Base-by-base conservation (phyloP, 768 basidiomycete species). In the Naganishia friedmannii region DNA sequence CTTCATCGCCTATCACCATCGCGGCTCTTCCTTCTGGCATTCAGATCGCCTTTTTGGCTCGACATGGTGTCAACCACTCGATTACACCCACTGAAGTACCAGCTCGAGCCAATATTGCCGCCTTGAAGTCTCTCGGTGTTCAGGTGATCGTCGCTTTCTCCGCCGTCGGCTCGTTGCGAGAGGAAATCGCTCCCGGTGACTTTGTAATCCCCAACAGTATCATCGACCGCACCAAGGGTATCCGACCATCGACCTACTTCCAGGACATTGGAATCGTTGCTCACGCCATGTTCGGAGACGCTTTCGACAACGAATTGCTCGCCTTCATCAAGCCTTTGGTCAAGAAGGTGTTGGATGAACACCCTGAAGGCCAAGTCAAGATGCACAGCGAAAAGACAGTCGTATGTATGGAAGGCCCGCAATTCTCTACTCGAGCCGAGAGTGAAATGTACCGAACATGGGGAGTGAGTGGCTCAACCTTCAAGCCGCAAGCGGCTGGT, bases 371-470 rank as follows among this genome's bases (percentile, higher is more conserved):
- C 1, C 85, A 84, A 0, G 87, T 89, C 45, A 83, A 86, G 81
- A 81, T 98, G 67, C 91, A 93, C 81, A 87, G 86, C 65, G 89
- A 87, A 32, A 93, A 89, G 84, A 89, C 88, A 23, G 87, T 97
- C 69, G 89, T 98, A 57, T 93, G 92, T 78, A 98, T 98, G 92
- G 93, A 98, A 79, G 80, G 78, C 29, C 82, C 75, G 69, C 93
- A 93, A 82, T 99, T 99, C 84, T 95, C 93, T 67, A 99, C 95
- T n/a, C 84, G 95, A 45, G 95, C 95, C 21, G 95, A 99, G 86
- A 93, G 91, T 91, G 88, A 7, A 92, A 95, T 72, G 71, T 72
- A 72, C 53, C 60, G 71, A 53, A 34, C 48, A 29, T 53, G 55
- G 57, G 71, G 71, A 28, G 71, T 71, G 48, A 71, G 70, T 67